Percentiles rank a stretch among this genome's conserved stretches.
Conservation (phyloP, 805 yeast genomes). For the Yamadazyma tumulicola region DNA sequence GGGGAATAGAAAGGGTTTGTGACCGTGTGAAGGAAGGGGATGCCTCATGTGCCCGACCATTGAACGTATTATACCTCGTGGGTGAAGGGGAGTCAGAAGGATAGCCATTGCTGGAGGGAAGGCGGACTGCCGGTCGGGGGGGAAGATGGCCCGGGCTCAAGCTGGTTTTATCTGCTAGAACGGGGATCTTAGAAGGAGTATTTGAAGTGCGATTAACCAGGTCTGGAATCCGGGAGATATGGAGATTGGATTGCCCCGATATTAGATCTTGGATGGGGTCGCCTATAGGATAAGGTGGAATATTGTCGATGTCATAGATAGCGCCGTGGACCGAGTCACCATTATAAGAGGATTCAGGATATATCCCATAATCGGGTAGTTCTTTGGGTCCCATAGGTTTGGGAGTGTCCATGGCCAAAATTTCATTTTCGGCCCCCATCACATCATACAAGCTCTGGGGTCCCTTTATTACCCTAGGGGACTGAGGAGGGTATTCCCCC, state of each 20-base stretch:
- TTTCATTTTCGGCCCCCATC: conserved; percentile 5
- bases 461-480: no score
- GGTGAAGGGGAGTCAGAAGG: conserved; percentile 6
- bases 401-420: conserved; percentile 15
- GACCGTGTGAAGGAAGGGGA: not conserved
- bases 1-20: conserved; percentile 4
- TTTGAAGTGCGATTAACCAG: conserved; percentile 7
- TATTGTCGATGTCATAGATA: no score
- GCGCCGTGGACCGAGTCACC: not conserved
- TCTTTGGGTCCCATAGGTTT: conserved; percentile 41
- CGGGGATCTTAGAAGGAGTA: conserved; percentile 13
- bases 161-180: conserved; percentile 2
- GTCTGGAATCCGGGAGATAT: conserved; percentile 8
- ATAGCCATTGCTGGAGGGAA: not conserved
- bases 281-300: conserved; percentile 11
- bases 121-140: not conserved
- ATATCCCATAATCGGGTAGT: conserved; percentile 29
- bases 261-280: conserved; percentile 6
- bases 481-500: no score
- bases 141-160: conserved; percentile 1
- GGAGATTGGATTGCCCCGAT: not conserved
- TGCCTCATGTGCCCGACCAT: not conserved
- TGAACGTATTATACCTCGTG: conserved; percentile 7
- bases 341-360: conserved; percentile 6
- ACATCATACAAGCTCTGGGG: not conserved